Evolutionary conservation across 495 filamentous ascomycete species (phyloP).

Genomic region (Penicillium egyptiacum): DNA sequence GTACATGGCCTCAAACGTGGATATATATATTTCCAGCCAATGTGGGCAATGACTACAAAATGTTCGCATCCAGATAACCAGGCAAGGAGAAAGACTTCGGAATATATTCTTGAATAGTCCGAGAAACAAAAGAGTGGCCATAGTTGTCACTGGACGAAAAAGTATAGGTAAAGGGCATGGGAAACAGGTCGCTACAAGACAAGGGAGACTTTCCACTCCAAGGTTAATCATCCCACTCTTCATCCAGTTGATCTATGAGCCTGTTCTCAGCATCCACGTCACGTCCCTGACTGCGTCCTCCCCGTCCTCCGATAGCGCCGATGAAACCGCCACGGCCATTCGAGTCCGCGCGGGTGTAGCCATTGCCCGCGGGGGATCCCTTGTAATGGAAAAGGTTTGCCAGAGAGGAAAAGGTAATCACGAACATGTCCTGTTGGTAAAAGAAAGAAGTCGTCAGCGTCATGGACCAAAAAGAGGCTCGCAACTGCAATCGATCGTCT

Average conservation of each 20-base stretch:
- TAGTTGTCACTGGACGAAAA: background rate
- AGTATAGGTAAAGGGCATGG: background rate
- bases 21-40: background rate
- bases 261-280: conserved; percentile 83
- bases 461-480: background rate
- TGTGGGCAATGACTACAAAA: background rate
- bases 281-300: conserved; percentile 41
- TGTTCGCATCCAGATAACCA: background rate
- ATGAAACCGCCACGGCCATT: conserved; percentile 33
- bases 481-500: background rate
- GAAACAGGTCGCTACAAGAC: conserved; percentile 4
- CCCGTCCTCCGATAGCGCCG: conserved; percentile 39
- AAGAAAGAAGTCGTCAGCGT: conserved; percentile 21
- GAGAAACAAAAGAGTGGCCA: background rate
- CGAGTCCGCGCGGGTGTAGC: conserved; percentile 56
- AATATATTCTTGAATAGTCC: background rate
- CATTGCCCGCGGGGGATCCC: conserved; percentile 40
- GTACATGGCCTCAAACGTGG: background rate
- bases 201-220: background rate
- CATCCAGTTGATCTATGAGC: conserved; percentile 93
- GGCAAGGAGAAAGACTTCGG: background rate
- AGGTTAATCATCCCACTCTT: conserved; percentile 65
- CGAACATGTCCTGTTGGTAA: conserved; percentile 67
- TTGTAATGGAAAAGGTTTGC: conserved; percentile 59
- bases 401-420: conserved; percentile 77